Evolutionary conservation across 805 yeast genomes (phyloP).

Genomic region (Saturnispora besseyi): DNA sequence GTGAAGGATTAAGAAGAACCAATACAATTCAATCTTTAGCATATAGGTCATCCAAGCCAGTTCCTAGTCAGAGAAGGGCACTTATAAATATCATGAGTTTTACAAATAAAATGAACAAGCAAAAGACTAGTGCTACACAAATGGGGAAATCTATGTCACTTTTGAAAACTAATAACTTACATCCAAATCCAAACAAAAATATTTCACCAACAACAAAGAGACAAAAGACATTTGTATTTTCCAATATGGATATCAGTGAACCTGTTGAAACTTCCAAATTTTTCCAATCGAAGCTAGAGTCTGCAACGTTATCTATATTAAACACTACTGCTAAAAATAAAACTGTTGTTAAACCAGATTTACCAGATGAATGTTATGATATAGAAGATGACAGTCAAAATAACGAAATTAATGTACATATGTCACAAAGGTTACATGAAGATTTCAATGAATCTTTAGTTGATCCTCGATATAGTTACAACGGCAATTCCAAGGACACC

Average conservation of each 20-base stretch:
- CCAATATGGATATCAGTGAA: conserved; percentile 7
- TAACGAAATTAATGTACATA: background rate
- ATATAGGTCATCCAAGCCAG: conserved; percentile 5
- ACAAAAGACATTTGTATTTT: conserved; percentile 18
- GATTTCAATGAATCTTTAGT: background rate
- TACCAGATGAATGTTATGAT: conserved; percentile 8
- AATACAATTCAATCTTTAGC: conserved; percentile 1
- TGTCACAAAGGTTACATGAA: background rate
- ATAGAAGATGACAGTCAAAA: conserved; percentile 10
- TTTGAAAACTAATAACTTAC: background rate
- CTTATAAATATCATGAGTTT: background rate
- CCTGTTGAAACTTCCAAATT: background rate
- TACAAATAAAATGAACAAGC: conserved; percentile 4
- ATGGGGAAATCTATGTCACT: background rate
- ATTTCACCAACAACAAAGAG: conserved; percentile 22
- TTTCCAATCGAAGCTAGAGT: background rate
- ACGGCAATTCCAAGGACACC: background rate
- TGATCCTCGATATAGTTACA: background rate
- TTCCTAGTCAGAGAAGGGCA: background rate
- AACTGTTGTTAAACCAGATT: background rate
- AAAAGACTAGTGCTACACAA: background rate
- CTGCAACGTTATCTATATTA: conserved; percentile 16
- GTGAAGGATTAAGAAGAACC: background rate
- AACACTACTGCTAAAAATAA: background rate
- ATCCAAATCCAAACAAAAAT: background rate